Evolutionary conservation across 148 eudicot genomes (phyloP).

Genomic region (Rhododendron ovatum): DNA sequence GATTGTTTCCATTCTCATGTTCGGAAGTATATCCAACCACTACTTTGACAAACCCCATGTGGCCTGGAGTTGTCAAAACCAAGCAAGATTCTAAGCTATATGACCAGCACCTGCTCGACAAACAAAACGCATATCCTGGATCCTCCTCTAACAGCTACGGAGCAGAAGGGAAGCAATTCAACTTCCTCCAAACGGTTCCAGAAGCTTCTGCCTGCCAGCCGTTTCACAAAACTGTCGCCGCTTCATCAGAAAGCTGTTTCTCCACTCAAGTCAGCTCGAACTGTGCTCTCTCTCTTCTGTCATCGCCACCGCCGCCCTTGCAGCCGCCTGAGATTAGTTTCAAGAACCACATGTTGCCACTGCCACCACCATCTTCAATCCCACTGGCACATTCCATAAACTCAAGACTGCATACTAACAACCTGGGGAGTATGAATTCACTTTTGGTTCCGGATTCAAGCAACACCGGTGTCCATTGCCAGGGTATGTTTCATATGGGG

Average conservation of each 20-base stretch:
- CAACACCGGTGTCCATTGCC: constrained; percentile 12
- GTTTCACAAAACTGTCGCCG: constrained; percentile 1
- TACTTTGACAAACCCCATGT: constrained; percentile 15
- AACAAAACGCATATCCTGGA: constrained; percentile 13
- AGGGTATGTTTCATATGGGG: constrained; percentile 8
- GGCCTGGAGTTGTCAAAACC: constrained; percentile 18
- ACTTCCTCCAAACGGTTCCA: constrained; percentile 17
- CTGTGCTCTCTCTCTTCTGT: constrained; percentile 36
- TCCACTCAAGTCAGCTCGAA: constrained; percentile 19
- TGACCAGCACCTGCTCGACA: constrained; percentile 7
- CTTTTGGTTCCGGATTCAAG: constrained; percentile 10
- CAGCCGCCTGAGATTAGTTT: constrained; percentile 7
- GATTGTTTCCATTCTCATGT: constrained; percentile 16
- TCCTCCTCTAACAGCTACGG: constrained; percentile 15
- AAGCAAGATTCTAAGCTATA: constrained; percentile 11
- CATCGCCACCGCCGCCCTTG: constrained; percentile 12
- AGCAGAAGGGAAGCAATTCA: constrained; percentile 7
- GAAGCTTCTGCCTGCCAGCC: constrained; percentile 16
- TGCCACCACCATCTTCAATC: neutral
- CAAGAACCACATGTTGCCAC: constrained; percentile 6
- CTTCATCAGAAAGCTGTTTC: constrained; percentile 14
- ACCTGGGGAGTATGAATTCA: constrained; percentile 2
- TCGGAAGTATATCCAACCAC: constrained; percentile 14
- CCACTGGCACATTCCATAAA: constrained; percentile 6
- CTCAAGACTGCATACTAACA: neutral